Percentiles rank a stretch among this genome's conserved stretches.
Conservation (phyloP, 371 early-diverging fungal genomes). For the Mucor velutinosus region DNA sequence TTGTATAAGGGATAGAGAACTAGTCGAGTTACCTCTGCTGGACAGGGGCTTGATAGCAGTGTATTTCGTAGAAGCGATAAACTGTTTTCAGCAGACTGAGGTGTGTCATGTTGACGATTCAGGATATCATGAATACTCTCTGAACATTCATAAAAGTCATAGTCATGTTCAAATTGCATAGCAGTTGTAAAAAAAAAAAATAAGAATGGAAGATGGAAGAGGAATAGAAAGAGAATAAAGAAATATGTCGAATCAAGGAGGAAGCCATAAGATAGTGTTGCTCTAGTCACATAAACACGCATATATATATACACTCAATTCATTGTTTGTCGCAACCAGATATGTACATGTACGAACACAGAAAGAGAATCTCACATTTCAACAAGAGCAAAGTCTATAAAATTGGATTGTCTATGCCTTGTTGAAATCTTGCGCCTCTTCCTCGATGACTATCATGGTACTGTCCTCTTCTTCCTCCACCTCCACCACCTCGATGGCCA, state of each 20-base stretch:
- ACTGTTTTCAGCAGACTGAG: conserved; percentile 28
- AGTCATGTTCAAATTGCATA: conserved; percentile 3
- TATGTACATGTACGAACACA: neutral
- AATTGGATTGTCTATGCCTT: conserved; percentile 15
- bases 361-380: neutral
- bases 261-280: neutral
- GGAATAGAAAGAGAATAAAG: neutral
- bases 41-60: conserved; percentile 20
- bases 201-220: neutral
- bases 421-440: conserved; percentile 12
- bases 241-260: neutral
- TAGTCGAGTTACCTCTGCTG: conserved; percentile 24
- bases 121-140: conserved; percentile 20
- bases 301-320: neutral
- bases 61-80: conserved; percentile 17
- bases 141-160: conserved; percentile 10
- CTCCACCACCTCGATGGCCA: neutral
- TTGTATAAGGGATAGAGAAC: neutral
- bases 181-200: neutral
- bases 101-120: conserved; percentile 11
- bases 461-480: conserved; percentile 3
- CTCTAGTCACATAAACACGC: neutral
- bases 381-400: neutral
- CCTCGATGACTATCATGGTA: conserved; percentile 1
- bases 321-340: neutral